Evolutionary conservation across 2,329 filamentous ascomycete species (phyloP).

Genomic region (Aspergillus sp.): DNA sequence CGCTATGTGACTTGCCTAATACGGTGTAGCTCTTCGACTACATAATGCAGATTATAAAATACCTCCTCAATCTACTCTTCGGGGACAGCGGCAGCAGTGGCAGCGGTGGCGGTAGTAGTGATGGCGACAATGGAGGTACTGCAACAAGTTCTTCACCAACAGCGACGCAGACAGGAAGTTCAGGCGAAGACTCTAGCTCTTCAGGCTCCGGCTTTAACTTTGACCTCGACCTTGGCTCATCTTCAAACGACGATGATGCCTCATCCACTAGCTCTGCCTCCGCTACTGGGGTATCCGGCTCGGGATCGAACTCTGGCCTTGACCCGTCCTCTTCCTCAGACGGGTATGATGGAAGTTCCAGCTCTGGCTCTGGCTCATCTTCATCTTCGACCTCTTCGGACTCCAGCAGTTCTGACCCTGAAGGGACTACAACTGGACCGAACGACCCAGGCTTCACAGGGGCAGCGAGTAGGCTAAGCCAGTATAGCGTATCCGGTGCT

Average conservation of each 20-base stretch:
- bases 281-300: neutral
- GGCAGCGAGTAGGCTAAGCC: neutral
- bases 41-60: neutral
- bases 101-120: neutral
- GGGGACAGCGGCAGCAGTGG: neutral
- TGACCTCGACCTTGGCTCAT: neutral
- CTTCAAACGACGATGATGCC: too few species aligned
- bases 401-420: neutral
- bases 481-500: neutral
- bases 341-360: neutral
- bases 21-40: neutral
- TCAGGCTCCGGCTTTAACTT: too few species aligned
- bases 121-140: too few species aligned
- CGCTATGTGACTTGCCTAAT: neutral
- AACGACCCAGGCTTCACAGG: neutral
- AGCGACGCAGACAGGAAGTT: neutral
- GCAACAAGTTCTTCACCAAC: neutral
- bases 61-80: neutral
- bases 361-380: neutral
- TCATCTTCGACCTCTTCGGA: neutral
- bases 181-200: neutral
- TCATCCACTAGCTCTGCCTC: too few species aligned
- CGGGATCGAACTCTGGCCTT: neutral
- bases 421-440: neutral
- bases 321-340: neutral